Evolutionary conservation across 208 protist genomes (phyloP).

Genomic region (Crithidia thermophila): DNA sequence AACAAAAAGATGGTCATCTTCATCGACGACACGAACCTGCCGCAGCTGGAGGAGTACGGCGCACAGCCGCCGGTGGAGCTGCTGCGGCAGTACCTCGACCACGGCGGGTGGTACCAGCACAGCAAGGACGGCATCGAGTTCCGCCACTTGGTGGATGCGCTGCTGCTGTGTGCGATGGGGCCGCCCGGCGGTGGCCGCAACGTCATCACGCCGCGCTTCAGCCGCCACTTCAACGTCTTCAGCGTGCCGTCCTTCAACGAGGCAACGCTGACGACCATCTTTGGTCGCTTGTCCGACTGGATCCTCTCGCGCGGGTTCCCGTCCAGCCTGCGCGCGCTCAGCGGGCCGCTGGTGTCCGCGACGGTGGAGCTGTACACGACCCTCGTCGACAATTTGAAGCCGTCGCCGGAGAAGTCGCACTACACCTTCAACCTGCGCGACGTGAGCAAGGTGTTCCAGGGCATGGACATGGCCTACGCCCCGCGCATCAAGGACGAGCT

Average conservation of each 20-base stretch:
- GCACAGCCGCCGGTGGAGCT: slow-evolving; percentile 97
- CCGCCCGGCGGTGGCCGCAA: slow-evolving; percentile 96
- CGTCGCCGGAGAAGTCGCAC: slow-evolving; percentile 97
- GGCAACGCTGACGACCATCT: slow-evolving; percentile 93
- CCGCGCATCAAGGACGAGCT: slow-evolving; percentile 72
- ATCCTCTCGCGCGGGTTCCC: slow-evolving; percentile 87
- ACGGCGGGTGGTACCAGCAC: slow-evolving; percentile 97
- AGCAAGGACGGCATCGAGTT: slow-evolving; percentile 92
- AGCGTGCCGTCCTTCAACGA: slow-evolving; percentile 92
- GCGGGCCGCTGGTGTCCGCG: slow-evolving; percentile 75
- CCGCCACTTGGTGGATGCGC: slow-evolving; percentile 86
- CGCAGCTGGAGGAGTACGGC: slow-evolving; percentile 95
- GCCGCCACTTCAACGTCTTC: slow-evolving; percentile 95
- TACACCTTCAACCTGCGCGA: slow-evolving; percentile 99
- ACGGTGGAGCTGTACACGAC: slow-evolving; percentile 95
- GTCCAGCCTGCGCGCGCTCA: slow-evolving; percentile 47
- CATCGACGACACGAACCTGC: slow-evolving; percentile 97
- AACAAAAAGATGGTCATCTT: slow-evolving; percentile 96
- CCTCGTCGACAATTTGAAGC: slow-evolving; percentile 93
- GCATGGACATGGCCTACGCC: slow-evolving; percentile 85
- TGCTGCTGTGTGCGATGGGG: slow-evolving; percentile 95
- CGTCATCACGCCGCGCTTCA: slow-evolving; percentile 94
- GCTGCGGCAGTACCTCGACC: slow-evolving; percentile 96
- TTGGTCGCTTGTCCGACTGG: slow-evolving; percentile 90
- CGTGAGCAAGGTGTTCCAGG: slow-evolving; percentile 95